Evolutionary conservation across 352 stramenopile genomes (phyloP).

Genomic region (Phytophthora pistaciae): DNA sequence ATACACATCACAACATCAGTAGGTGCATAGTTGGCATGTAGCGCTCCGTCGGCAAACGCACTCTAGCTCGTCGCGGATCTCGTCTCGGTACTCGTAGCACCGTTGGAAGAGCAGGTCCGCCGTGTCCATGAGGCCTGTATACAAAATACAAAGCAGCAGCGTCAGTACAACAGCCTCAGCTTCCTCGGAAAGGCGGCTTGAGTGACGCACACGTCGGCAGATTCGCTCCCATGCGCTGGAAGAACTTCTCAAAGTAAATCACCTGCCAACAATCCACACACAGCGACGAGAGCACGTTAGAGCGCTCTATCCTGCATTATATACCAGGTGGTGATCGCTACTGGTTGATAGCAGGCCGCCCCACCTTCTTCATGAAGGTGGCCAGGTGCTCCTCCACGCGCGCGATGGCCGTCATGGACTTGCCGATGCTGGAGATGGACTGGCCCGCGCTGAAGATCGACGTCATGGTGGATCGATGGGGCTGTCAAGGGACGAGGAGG

Average conservation of each 20-base stretch:
- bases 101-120: conserved; percentile 68
- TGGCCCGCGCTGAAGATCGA: conserved; percentile 85
- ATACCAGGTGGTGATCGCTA: background rate
- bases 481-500: background rate
- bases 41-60: conserved; percentile 33
- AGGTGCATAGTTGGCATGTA: background rate
- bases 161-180: conserved; percentile 2
- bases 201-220: conserved; percentile 55
- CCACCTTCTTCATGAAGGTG: conserved; percentile 90
- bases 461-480: conserved; percentile 47
- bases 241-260: conserved; percentile 87
- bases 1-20: background rate
- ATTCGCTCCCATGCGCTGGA: conserved; percentile 72
- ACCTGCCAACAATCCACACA: conserved; percentile 47
- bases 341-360: background rate
- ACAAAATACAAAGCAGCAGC: background rate
- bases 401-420: conserved; percentile 85
- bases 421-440: conserved; percentile 87
- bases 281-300: background rate
- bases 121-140: conserved; percentile 61
- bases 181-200: background rate
- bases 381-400: conserved; percentile 79
- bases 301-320: background rate
- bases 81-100: conserved; percentile 87
- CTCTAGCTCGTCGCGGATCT: conserved; percentile 86